These are phyloP conservation scores for Neurospora africana DNA, from an alignment of 495 filamentous ascomycete genomes.

Conservation along the genomic window DNA sequence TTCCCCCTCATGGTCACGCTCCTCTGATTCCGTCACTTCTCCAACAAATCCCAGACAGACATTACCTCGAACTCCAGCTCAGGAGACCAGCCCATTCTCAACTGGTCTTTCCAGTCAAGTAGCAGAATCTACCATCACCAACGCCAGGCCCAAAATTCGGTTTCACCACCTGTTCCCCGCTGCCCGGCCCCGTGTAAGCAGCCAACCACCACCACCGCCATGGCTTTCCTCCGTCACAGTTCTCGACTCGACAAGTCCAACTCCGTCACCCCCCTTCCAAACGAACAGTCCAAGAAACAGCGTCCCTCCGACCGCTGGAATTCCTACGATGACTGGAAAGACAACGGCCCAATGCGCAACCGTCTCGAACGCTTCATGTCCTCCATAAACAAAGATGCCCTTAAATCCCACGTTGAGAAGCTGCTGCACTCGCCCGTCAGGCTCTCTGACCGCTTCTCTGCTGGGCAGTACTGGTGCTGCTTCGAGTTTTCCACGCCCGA, in stretches of 20 bases:
- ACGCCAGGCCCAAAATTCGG: neutral
- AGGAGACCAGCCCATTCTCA: neutral
- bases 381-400: conserved; percentile 13
- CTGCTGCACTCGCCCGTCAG: conserved; percentile 9
- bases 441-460: conserved; percentile 24
- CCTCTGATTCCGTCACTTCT: neutral
- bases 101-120: neutral
- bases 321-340: conserved; percentile 18
- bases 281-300: neutral
- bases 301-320: conserved; percentile 18
- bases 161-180: neutral
- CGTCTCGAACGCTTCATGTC: conserved; percentile 15
- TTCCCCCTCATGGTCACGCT: neutral
- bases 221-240: neutral
- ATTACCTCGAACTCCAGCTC: neutral
- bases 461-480: conserved; percentile 23
- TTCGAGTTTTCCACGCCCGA: conserved; percentile 17
- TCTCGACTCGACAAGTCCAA: neutral
- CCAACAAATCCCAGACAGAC: neutral
- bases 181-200: neutral
- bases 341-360: conserved; percentile 18
- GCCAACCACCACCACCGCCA: neutral
- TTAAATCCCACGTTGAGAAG: conserved; percentile 10
- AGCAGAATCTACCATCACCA: neutral
- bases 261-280: neutral